phyloP scores from a whole-genome alignment of 1,139 yeast genomes.

The Yamadazyma oceani region DNA sequence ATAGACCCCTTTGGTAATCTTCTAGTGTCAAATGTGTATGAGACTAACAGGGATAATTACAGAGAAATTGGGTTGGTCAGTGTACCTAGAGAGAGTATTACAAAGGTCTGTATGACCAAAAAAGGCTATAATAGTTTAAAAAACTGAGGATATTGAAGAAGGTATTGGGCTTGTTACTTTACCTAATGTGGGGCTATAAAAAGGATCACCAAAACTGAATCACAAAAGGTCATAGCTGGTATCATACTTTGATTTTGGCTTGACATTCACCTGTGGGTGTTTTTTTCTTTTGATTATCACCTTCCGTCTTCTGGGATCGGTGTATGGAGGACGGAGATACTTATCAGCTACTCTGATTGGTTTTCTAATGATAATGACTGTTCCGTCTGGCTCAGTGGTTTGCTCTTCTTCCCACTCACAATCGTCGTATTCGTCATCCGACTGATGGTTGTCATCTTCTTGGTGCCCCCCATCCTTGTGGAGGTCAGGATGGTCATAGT shows the following conservation, averaged over 20 bases:
- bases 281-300: constrained; percentile 18
- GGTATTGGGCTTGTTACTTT: too few relatives aligned
- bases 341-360: constrained; percentile 23
- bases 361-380: constrained; percentile 21
- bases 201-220: too few relatives aligned
- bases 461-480: constrained; percentile 11
- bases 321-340: constrained; percentile 15
- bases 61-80: constrained; percentile 49
- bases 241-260: not conserved
- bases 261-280: not conserved
- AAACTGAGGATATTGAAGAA: constrained; percentile 5
- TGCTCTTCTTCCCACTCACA: constrained; percentile 30
- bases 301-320: constrained; percentile 16
- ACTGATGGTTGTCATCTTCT: constrained; percentile 3
- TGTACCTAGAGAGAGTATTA: constrained; percentile 37
- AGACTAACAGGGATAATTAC: constrained; percentile 29
- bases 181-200: too few relatives aligned
- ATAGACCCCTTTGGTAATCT: constrained; percentile 50
- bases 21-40: constrained; percentile 36
- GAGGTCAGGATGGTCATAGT: constrained; percentile 7
- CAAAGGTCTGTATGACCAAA: constrained; percentile 25
- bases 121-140: constrained; percentile 17
- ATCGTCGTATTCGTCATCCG: constrained; percentile 15
- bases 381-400: constrained; percentile 21
- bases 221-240: too few relatives aligned